A percentile compares a stretch with the other conserved stretches of the same genome.
Evolutionary conservation across 345 rosid species (phyloP).

Genomic region (Lumnitzera littorea): DNA sequence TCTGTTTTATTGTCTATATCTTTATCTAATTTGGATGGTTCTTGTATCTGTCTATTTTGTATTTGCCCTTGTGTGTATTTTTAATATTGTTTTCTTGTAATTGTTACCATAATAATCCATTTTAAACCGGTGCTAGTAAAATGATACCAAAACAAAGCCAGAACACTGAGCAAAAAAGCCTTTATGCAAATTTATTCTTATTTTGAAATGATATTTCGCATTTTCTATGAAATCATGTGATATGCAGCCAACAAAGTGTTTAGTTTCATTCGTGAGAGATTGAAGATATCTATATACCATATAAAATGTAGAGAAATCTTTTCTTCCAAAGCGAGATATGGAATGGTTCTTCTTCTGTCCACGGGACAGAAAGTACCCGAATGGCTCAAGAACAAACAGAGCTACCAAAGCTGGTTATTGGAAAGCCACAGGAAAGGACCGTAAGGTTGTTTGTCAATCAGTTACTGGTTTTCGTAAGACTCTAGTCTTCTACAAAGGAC

Average conservation of each 20-base stretch:
- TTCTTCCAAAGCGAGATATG: slow-evolving; percentile 69
- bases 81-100: neutral
- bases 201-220: too few species aligned
- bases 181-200: too few species aligned
- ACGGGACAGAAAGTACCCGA: slow-evolving; percentile 76
- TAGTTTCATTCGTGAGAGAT: too few species aligned
- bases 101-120: neutral
- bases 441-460: slow-evolving; percentile 51
- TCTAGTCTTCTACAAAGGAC: slow-evolving; percentile 68
- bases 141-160: neutral
- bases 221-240: too few species aligned
- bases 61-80: neutral
- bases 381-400: slow-evolving; percentile 73
- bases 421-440: slow-evolving; percentile 92
- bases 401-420: slow-evolving; percentile 89
- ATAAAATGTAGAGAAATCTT: slow-evolving; percentile 55
- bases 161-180: too few species aligned
- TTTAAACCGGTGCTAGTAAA: neutral
- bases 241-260: too few species aligned
- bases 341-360: slow-evolving; percentile 95
- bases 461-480: slow-evolving; percentile 60
- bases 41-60: neutral
- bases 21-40: neutral
- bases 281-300: too few species aligned
- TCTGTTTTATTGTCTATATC: neutral